Evolutionary conservation across 106 monocot species (phyloP).

Genomic region (Iris macrosiphon): DNA sequence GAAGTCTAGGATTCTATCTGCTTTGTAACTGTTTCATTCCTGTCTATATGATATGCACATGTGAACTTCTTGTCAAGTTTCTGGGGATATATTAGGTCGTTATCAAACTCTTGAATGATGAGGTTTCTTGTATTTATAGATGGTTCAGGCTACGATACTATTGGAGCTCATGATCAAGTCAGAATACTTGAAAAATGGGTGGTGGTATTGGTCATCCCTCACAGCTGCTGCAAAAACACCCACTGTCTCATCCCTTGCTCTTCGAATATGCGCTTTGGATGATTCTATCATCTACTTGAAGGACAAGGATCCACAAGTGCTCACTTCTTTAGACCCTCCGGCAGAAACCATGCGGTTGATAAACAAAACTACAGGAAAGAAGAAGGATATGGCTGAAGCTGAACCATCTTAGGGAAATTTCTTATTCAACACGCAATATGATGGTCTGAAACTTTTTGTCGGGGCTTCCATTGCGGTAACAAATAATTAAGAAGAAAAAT

Average conservation of each 20-base stretch:
- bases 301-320: constrained; percentile 24
- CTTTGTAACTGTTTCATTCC: no score
- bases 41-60: no score
- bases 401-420: constrained; percentile 18
- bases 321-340: constrained; percentile 12
- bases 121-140: constrained; percentile 25
- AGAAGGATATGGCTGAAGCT: constrained; percentile 52
- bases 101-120: not conserved
- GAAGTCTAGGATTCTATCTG: no score
- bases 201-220: constrained; percentile 97
- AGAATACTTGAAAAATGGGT: constrained; percentile 61
- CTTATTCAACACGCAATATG: constrained; percentile 1
- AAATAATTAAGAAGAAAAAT: constrained; percentile 1
- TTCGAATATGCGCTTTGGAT: constrained; percentile 76
- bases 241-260: constrained; percentile 73
- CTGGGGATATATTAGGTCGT: no score
- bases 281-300: constrained; percentile 70
- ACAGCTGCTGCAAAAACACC: constrained; percentile 70
- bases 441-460: constrained; percentile 11
- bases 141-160: constrained; percentile 76
- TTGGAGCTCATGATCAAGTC: constrained; percentile 81
- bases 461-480: not conserved
- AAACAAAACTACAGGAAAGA: constrained; percentile 49
- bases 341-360: constrained; percentile 22
- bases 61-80: no score